Evolutionary conservation across 2,329 filamentous ascomycete genomes (phyloP), one percentile per base, ranked within the genome.

Genomic region (Talaromyces rugulosus): DNA sequence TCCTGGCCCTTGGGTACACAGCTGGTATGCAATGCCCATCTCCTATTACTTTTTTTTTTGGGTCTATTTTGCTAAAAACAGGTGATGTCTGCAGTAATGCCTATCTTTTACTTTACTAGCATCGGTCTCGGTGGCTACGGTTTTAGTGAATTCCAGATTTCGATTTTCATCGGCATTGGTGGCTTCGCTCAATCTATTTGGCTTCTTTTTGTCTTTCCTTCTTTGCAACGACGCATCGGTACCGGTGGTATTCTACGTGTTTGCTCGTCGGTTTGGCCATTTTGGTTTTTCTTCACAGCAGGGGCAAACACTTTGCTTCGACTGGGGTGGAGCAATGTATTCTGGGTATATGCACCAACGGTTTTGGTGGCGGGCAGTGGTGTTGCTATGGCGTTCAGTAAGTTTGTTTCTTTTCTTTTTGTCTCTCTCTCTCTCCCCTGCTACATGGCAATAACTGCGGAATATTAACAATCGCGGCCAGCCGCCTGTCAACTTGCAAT

Each of bases 1-100:
- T 91, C 2, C 82, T 93, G 4, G 89, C 86, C 0, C 87, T 89
- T 64, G 82, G 85, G 1, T 93, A 88, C 73, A 93, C 90, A 79
- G 66, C 64, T 64, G 55, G 63, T 66, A 31, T 58, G 1, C 16
- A 36, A 14, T 51, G 6, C 30, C 11, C 7, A 5, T 34, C 42
- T 23, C 34, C 16, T 23, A 18, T 23, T 12, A 1, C 28, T 23
- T 2, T 12, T 27, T 47, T 50, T 11, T 6, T 3, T 12, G 36
- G 36, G 14, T 47, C 16, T 18, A 54, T 28, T 42, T 44, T 51
- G 23, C 36, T 44, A 18, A 44, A 31, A 23, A 23, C 30, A 18
- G 51, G 23, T 23, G 11, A 50, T 58, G n/a, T 7, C 7, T 1
- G 51, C 8, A 58, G 75, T 92, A 44, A 71, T 84, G 1, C 87